Evolutionary conservation across 495 filamentous ascomycete genomes (phyloP).

Genomic region (Recurvomyces mirabilis): DNA sequence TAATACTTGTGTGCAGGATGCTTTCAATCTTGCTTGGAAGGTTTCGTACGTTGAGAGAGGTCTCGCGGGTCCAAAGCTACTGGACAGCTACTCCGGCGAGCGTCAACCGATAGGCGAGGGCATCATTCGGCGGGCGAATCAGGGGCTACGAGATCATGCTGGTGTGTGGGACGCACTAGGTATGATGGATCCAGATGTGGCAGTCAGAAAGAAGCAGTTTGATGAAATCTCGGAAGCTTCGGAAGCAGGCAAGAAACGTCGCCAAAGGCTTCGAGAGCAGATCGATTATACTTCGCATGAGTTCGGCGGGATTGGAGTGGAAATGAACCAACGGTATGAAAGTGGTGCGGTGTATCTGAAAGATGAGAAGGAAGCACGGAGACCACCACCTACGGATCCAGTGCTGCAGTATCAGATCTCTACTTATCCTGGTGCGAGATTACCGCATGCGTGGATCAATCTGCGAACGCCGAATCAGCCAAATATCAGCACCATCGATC

Average conservation of each 20-base stretch:
- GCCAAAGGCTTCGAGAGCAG: slow-evolving; percentile 29
- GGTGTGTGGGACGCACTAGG: slow-evolving; percentile 39
- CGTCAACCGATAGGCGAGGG: slow-evolving; percentile 38
- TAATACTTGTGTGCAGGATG: slow-evolving; percentile 47
- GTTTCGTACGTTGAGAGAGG: slow-evolving; percentile 39
- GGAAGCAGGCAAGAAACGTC: slow-evolving; percentile 27
- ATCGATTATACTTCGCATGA: slow-evolving; percentile 37
- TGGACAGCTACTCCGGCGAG: slow-evolving; percentile 42
- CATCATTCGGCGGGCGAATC: slow-evolving; percentile 40
- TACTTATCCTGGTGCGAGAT: slow-evolving; percentile 41
- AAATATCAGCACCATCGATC: slow-evolving; percentile 40
- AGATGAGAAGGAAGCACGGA: slow-evolving; percentile 19
- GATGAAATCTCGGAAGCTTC: slow-evolving; percentile 30
- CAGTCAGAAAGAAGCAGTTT: slow-evolving; percentile 25
- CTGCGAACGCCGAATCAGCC: slow-evolving; percentile 29
- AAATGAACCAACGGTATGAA: slow-evolving; percentile 44
- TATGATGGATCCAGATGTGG: slow-evolving; percentile 24
- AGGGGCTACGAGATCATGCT: slow-evolving; percentile 37
- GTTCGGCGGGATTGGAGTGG: slow-evolving; percentile 38
- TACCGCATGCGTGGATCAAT: slow-evolving; percentile 47
- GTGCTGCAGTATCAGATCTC: slow-evolving; percentile 32
- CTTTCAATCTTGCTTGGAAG: slow-evolving; percentile 48
- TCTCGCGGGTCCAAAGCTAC: slow-evolving; percentile 28
- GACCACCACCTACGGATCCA: slow-evolving; percentile 10
- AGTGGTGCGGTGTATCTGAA: slow-evolving; percentile 19